Conservation (phyloP, 768 basidiomycete genomes). For the Suillus decipiens region DNA sequence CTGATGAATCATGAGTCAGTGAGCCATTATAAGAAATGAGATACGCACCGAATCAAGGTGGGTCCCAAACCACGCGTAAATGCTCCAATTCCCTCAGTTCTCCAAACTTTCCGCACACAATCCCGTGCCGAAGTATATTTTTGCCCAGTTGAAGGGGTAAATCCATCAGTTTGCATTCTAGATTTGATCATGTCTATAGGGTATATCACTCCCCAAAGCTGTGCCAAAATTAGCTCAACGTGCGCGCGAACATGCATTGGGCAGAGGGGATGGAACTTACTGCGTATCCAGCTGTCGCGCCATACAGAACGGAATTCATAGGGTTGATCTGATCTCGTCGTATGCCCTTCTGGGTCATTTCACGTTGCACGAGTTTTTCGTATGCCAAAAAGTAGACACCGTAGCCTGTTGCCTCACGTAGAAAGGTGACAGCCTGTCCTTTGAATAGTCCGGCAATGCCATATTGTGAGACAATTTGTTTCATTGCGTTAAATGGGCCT, state of each 20-base stretch:
- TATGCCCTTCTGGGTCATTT: conserved; percentile 75
- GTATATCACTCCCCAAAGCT: conserved; percentile 93
- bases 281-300: conserved; percentile 90
- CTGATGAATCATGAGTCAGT: conserved; percentile 40
- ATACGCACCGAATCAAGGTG: conserved; percentile 81
- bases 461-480: conserved; percentile 73
- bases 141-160: conserved; percentile 69
- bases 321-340: conserved; percentile 77
- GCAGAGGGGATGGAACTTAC: conserved; percentile 44
- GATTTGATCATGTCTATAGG: conserved; percentile 97
- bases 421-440: conserved; percentile 86
- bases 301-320: conserved; percentile 78
- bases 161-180: conserved; percentile 93
- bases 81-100: conserved; percentile 78
- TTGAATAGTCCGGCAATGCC: conserved; percentile 90
- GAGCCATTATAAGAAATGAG: conserved; percentile 11
- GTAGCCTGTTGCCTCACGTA: conserved; percentile 81
- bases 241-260: conserved; percentile 1
- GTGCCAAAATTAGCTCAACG: conserved; percentile 14
- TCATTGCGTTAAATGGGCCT: conserved; percentile 88
- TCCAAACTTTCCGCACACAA: conserved; percentile 82
- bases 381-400: conserved; percentile 91
- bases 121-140: conserved; percentile 84
- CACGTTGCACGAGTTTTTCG: conserved; percentile 80
- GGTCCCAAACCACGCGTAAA: conserved; percentile 92